phyloP scores from a whole-genome alignment of 768 basidiomycete species.

The Candolleomyces aberdarensis region DNA sequence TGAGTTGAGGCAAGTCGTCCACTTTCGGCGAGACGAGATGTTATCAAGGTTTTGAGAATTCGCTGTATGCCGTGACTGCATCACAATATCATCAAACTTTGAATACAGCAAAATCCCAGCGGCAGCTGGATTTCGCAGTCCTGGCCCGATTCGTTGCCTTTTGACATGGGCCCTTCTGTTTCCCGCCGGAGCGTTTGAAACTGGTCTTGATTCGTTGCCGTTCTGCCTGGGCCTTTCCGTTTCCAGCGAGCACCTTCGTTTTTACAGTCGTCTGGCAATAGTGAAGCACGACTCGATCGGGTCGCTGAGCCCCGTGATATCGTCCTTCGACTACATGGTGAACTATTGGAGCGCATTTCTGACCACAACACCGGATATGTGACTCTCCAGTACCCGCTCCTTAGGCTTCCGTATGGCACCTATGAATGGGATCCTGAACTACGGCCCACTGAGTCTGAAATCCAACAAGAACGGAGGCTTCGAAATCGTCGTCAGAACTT shows the following conservation, averaged over 20 bases:
- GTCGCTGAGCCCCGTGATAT: constrained; percentile 30
- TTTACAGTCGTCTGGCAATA: too few species aligned
- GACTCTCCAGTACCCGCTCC: constrained; percentile 36
- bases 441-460: constrained; percentile 23
- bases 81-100: too few species aligned
- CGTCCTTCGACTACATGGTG: constrained; percentile 21
- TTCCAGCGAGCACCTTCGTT: too few species aligned
- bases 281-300: too few species aligned
- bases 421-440: constrained; percentile 41
- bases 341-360: constrained; percentile 24
- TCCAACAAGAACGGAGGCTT: constrained; percentile 23
- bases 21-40: not conserved
- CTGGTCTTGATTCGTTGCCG: too few species aligned
- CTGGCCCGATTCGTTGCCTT: too few species aligned
- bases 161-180: too few species aligned
- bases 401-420: constrained; percentile 38
- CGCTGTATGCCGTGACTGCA: not conserved
- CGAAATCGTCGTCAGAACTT: not conserved
- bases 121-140: too few species aligned
- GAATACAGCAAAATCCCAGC: too few species aligned
- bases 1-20: not conserved
- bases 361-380: constrained; percentile 33
- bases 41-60: not conserved
- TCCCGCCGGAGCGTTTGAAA: too few species aligned
- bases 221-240: too few species aligned